Evolutionary conservation across 208 protist species (phyloP).

Genomic region (Leishmania tarentolae): DNA sequence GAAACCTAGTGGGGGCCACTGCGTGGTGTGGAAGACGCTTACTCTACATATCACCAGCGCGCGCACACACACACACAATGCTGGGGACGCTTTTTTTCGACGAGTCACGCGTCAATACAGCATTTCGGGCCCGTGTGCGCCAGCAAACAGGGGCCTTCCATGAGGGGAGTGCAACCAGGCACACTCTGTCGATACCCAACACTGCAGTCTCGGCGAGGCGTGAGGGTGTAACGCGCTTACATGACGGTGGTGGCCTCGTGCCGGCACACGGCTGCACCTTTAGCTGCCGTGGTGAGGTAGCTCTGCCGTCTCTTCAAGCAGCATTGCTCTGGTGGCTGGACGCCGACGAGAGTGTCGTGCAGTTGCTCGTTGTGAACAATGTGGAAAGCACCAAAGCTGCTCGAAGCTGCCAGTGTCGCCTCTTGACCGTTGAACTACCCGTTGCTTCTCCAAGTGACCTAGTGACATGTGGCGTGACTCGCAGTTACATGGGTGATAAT

Average conservation of each 20-base stretch:
- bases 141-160: neutral
- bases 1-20: neutral
- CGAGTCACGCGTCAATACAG: conserved; percentile 52
- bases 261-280: conserved; percentile 33
- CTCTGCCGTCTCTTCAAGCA: conserved; percentile 56
- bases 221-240: conserved; percentile 16
- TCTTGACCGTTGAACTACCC: conserved; percentile 70
- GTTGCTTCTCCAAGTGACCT: conserved; percentile 28
- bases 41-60: neutral
- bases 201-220: too few relatives aligned
- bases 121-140: conserved; percentile 42
- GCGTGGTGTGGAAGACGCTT: neutral
- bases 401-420: conserved; percentile 51
- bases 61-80: conserved; percentile 35
- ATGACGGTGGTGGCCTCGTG: conserved; percentile 5
- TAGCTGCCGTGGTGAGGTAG: conserved; percentile 53
- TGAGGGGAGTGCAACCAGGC: conserved; percentile 5
- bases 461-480: conserved; percentile 70
- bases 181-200: neutral
- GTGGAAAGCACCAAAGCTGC: conserved; percentile 38
- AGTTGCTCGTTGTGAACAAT: conserved; percentile 62
- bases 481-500: conserved; percentile 53
- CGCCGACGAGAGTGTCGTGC: conserved; percentile 43
- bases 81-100: conserved; percentile 83
- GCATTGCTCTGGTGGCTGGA: conserved; percentile 81